Percentiles rank a stretch among this genome's conserved stretches.
Evolutionary conservation across 2,329 filamentous ascomycete genomes (phyloP).

Genomic region (Oidium heveae): DNA sequence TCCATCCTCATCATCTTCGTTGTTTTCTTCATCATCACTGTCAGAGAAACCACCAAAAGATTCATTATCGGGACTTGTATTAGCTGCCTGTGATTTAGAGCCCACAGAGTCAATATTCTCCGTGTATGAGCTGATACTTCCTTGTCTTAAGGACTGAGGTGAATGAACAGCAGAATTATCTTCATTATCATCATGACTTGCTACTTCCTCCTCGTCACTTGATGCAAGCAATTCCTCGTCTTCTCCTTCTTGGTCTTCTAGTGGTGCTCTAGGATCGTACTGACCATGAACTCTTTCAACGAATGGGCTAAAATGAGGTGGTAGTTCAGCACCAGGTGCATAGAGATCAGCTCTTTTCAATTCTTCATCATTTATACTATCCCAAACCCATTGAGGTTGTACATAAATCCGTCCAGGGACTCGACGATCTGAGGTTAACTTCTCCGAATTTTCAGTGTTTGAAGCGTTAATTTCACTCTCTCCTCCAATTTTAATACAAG

Average conservation of each 20-base stretch:
- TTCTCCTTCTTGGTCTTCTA: constrained; percentile 73
- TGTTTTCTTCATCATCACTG: constrained; percentile 19
- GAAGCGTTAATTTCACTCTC: constrained; percentile 29
- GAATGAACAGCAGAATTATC: constrained; percentile 23
- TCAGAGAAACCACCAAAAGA: constrained; percentile 15
- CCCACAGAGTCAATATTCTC: constrained; percentile 14
- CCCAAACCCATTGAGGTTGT: constrained; percentile 98
- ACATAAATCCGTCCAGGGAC: constrained; percentile 83
- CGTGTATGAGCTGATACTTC: constrained; percentile 12
- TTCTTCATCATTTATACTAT: constrained; percentile 79
- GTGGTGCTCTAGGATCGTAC: constrained; percentile 70
- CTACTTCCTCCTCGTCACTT: constrained; percentile 22
- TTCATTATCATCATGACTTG: constrained; percentile 14
- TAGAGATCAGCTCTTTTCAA: constrained; percentile 71
- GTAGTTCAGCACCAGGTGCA: constrained; percentile 66
- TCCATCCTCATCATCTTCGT: constrained; percentile 27
- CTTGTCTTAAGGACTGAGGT: constrained; percentile 13
- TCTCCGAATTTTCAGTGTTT: constrained; percentile 27
- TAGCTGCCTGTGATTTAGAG: constrained; percentile 17
- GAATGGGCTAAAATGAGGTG: constrained; percentile 89
- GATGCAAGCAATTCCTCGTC: constrained; percentile 54
- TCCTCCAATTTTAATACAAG: constrained; percentile 35
- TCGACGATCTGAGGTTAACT: constrained; percentile 35
- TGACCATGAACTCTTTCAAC: constrained; percentile 66
- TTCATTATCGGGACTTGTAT: constrained; percentile 5